These are phyloP conservation scores for Mucor lusitanicus DNA, from an alignment of 371 early-diverging fungal genomes.

Conservation along the genomic window DNA sequence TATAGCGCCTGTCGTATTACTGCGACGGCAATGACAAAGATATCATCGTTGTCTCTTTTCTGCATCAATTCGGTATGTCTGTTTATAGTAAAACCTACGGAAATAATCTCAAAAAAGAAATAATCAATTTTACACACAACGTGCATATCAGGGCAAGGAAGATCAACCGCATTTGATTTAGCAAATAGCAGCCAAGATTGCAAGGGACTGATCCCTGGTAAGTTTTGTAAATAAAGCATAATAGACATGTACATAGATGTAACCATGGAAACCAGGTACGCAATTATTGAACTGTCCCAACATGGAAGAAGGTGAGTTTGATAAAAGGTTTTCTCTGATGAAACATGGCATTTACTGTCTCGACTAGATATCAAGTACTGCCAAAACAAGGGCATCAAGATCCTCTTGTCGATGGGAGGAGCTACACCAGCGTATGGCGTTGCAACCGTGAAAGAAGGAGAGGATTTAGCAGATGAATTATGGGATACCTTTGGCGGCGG, in stretches of 20 bases:
- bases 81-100: conserved; percentile 5
- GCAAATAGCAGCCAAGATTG: conserved; percentile 23
- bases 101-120: conserved; percentile 8
- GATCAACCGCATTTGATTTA: conserved; percentile 24
- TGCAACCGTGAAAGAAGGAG: conserved; percentile 43
- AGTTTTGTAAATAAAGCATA: conserved; percentile 48
- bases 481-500: conserved; percentile 69
- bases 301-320: conserved; percentile 42
- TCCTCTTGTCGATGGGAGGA: conserved; percentile 64
- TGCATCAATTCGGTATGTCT: conserved; percentile 54
- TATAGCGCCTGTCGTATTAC: conserved; percentile 56
- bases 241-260: conserved; percentile 4
- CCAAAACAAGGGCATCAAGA: conserved; percentile 51
- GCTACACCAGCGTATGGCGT: conserved; percentile 65
- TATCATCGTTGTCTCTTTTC: conserved; percentile 62
- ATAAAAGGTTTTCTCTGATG: neutral
- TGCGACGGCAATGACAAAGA: conserved; percentile 55
- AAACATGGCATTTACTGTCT: neutral
- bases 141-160: conserved; percentile 15
- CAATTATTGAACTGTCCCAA: conserved; percentile 61
- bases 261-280: conserved; percentile 40
- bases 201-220: conserved; percentile 22
- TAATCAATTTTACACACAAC: neutral
- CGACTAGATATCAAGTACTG: conserved; percentile 55
- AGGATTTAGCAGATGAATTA: conserved; percentile 56